Evolutionary conservation across 176 grass and related monocot genomes (phyloP).

Genomic region (Hordeum marinum): DNA sequence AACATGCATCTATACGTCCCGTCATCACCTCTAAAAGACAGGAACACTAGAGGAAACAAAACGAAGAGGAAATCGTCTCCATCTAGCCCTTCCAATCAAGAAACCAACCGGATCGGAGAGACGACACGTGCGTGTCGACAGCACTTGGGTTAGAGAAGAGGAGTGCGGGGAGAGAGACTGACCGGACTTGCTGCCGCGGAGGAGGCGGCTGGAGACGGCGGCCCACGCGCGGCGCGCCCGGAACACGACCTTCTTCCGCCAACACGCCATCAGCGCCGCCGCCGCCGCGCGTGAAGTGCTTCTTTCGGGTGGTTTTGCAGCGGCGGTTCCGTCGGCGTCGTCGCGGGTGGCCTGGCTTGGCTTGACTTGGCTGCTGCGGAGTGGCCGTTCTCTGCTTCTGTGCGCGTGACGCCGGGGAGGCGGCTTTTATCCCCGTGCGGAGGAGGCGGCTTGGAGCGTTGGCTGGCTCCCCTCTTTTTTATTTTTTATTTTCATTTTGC

Average conservation of each 20-base stretch:
- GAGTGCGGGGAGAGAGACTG: not conserved
- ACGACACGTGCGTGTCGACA: not conserved
- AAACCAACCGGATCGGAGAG: not conserved
- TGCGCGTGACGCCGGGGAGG: not conserved
- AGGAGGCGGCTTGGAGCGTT: not conserved
- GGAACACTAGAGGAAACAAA: not conserved
- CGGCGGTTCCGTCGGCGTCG: not conserved
- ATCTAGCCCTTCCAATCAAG: not conserved
- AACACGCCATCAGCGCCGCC: slow-evolving; percentile 33
- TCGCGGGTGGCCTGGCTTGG: not conserved
- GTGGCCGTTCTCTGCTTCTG: not conserved
- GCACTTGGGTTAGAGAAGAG: not conserved
- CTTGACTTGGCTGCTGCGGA: not conserved
- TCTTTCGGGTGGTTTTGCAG: not conserved
- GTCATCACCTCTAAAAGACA: not conserved
- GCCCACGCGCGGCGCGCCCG: slow-evolving; percentile 61
- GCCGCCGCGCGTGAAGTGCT: not conserved
- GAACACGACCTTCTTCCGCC: slow-evolving; percentile 63
- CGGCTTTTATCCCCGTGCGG: not conserved
- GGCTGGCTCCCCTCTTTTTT: not conserved
- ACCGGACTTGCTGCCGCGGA: slow-evolving; percentile 46
- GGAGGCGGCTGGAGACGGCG: slow-evolving; percentile 38
- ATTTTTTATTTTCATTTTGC: too few relatives aligned
- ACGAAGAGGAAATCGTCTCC: not conserved
- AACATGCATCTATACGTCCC: not conserved